phyloP scores from a whole-genome alignment of 208 protist species.

The Tetramitus jugosus region DNA sequence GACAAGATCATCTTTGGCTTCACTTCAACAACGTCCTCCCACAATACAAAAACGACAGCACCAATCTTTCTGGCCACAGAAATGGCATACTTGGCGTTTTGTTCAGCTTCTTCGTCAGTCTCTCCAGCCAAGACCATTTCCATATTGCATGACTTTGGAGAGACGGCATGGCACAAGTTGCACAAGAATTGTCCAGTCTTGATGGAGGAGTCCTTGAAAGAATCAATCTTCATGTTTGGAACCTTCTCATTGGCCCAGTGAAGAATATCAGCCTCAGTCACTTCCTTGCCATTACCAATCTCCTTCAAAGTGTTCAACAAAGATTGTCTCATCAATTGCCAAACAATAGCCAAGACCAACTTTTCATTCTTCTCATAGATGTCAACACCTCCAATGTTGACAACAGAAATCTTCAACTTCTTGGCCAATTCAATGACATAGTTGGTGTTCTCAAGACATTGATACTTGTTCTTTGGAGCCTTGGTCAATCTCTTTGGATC shows the following conservation, averaged over 20 bases:
- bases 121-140: slow-evolving; percentile 38
- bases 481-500: slow-evolving; percentile 56
- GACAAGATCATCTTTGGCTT: slow-evolving; percentile 77
- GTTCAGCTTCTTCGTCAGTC: slow-evolving; percentile 38
- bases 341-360: slow-evolving; percentile 56
- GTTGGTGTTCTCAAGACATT: slow-evolving; percentile 72
- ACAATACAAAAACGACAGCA: slow-evolving; percentile 59
- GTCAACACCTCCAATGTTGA: slow-evolving; percentile 58
- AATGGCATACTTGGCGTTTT: slow-evolving; percentile 71
- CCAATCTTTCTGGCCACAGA: slow-evolving; percentile 66
- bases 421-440: slow-evolving; percentile 57
- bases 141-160: slow-evolving; percentile 45
- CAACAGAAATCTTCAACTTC: slow-evolving; percentile 49
- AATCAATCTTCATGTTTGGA: slow-evolving; percentile 36
- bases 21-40: slow-evolving; percentile 75
- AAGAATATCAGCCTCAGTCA: slow-evolving; percentile 54
- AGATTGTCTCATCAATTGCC: slow-evolving; percentile 69
- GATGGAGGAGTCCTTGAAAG: slow-evolving; percentile 56
- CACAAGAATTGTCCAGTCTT: slow-evolving; percentile 44
- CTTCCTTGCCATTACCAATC: slow-evolving; percentile 45
- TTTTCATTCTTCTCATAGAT: slow-evolving; percentile 62
- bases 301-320: slow-evolving; percentile 50
- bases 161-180: slow-evolving; percentile 53
- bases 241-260: slow-evolving; percentile 54
- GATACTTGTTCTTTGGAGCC: slow-evolving; percentile 48